These are phyloP conservation scores for Thalassiosira livingstoniorum DNA, from an alignment of 352 stramenopile genomes.

Conservation along the genomic window DNA sequence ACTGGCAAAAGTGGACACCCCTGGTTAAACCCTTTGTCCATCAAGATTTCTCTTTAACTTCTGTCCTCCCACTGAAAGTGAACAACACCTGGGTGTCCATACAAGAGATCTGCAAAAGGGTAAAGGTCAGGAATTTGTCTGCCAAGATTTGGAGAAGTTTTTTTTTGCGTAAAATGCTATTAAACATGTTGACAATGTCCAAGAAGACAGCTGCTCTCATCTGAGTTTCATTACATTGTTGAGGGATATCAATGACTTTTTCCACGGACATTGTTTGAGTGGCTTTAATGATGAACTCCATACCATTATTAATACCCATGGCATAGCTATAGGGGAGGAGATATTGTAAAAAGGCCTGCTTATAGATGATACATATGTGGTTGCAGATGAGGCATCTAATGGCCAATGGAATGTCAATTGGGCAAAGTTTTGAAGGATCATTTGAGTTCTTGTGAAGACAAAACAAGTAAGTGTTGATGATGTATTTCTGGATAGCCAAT, in stretches of 20 bases:
- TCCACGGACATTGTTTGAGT: too few relatives aligned
- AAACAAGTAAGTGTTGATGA: conserved; percentile 47
- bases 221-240: background rate
- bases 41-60: background rate
- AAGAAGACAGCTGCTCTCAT: background rate
- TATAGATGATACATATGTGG: background rate
- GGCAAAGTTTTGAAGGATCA: conserved; percentile 33
- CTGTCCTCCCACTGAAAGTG: conserved; percentile 1
- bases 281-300: background rate
- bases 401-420: conserved; percentile 41
- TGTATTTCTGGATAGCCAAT: background rate
- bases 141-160: background rate
- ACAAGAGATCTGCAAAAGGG: background rate
- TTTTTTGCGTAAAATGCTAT: background rate
- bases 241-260: background rate
- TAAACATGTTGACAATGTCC: conserved; percentile 31
- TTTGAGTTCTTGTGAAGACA: conserved; percentile 38
- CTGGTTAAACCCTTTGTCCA: conserved; percentile 18
- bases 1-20: background rate
- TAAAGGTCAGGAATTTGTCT: background rate
- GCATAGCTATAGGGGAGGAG: background rate
- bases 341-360: background rate
- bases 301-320: background rate
- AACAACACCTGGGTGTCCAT: background rate
- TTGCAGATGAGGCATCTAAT: conserved; percentile 33